Evolutionary conservation across 163 green algal species (phyloP).

Genomic region (Picocystis sp.): DNA sequence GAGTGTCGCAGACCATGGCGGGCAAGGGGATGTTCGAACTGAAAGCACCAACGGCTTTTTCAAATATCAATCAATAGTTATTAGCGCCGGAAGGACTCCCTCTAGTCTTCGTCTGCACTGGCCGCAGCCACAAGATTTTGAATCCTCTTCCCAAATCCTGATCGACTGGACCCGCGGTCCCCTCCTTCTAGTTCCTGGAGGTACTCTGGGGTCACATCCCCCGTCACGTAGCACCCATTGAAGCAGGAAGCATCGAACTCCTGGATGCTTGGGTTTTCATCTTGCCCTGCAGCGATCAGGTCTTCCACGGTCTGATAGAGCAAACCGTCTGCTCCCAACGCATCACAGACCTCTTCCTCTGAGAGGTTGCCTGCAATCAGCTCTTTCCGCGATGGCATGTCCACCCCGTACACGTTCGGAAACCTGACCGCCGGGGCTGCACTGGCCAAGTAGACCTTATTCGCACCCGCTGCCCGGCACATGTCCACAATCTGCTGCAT

Average conservation of each 20-base stretch:
- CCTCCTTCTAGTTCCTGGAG: constrained; percentile 9
- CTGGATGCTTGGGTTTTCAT: constrained; percentile 64
- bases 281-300: constrained; percentile 41
- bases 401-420: constrained; percentile 95
- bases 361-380: constrained; percentile 78
- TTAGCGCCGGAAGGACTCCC: too few relatives aligned
- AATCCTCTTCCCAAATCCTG: too few relatives aligned
- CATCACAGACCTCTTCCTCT: constrained; percentile 44
- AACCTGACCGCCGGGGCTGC: constrained; percentile 70
- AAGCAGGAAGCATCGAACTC: constrained; percentile 89
- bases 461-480: constrained; percentile 65
- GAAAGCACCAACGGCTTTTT: too few relatives aligned
- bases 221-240: constrained; percentile 38
- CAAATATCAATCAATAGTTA: too few relatives aligned
- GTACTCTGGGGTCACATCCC: constrained; percentile 19
- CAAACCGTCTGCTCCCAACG: constrained; percentile 78
- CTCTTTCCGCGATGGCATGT: constrained; percentile 84
- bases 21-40: too few relatives aligned
- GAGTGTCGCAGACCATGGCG: too few relatives aligned
- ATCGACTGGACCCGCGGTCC: neutral
- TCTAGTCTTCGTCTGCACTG: too few relatives aligned
- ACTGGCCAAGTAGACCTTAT: constrained; percentile 79
- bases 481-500: constrained; percentile 84
- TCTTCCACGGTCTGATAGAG: constrained; percentile 81
- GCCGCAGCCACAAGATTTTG: too few relatives aligned